Conservation (phyloP, 1,284 basidiomycete genomes). For the Ustilago bromivora region DNA sequence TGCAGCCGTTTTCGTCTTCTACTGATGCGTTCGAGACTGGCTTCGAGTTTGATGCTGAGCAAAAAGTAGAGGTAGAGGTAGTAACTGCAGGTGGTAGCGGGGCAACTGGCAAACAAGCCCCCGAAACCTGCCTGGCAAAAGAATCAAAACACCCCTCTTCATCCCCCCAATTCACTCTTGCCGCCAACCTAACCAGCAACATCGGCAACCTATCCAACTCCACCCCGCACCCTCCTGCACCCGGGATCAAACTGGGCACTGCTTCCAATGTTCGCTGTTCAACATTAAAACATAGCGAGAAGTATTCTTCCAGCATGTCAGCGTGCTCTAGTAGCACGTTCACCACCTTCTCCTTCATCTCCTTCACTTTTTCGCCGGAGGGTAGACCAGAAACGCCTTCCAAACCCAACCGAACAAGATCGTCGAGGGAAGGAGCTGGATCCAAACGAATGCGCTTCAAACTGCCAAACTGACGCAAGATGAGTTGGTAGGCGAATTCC, state of each 20-base stretch:
- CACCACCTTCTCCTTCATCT: constrained; percentile 57
- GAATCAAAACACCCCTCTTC: constrained; percentile 87
- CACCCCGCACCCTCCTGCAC: constrained; percentile 78
- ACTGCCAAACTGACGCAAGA: constrained; percentile 89
- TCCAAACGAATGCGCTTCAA: constrained; percentile 81
- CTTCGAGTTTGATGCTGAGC: too few relatives aligned
- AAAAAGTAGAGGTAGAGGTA: too few relatives aligned
- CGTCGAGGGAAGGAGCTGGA: constrained; percentile 81
- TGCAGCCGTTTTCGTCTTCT: background rate
- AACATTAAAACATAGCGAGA: constrained; percentile 76
- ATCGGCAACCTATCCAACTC: constrained; percentile 74
- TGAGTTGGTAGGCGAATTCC: constrained; percentile 95
- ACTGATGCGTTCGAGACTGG: background rate
- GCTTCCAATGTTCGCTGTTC: constrained; percentile 77
- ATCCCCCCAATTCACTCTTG: constrained; percentile 85
- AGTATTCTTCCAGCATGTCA: constrained; percentile 94
- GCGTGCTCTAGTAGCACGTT: constrained; percentile 72
- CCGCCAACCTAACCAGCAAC: constrained; percentile 64
- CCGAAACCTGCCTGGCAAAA: constrained; percentile 84
- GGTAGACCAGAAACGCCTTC: constrained; percentile 75
- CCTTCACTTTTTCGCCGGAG: constrained; percentile 67
- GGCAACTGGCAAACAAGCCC: constrained; percentile 70
- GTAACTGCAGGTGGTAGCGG: constrained; percentile 3
- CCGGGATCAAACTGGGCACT: constrained; percentile 83
- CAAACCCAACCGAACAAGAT: constrained; percentile 82